Conservation (phyloP, 495 filamentous ascomycete genomes). For the Neurospora sp. region DNA sequence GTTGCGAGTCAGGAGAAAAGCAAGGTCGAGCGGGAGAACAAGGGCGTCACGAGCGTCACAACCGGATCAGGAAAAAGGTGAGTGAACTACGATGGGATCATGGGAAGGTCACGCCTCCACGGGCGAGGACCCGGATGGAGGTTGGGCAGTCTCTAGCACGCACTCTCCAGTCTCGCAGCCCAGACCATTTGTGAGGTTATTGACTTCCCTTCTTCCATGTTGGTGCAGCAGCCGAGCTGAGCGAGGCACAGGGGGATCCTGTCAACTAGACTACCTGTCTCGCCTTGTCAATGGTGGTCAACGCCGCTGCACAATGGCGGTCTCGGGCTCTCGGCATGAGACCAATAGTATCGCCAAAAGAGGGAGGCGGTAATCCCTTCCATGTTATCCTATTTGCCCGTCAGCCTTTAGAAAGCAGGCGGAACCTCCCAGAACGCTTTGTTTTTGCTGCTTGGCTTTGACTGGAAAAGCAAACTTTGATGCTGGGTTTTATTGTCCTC, state of each 20-base stretch:
- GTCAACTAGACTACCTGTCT: not conserved
- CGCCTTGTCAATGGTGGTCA: not conserved
- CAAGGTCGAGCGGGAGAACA: not conserved
- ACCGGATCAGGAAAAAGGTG: not conserved
- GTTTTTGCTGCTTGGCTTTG: not conserved
- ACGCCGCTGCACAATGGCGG: not conserved
- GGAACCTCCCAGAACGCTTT: not conserved
- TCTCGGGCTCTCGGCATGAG: not conserved
- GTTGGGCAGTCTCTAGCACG: not conserved
- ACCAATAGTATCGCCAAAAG: not conserved
- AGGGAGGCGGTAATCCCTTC: not conserved
- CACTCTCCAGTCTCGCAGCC: not conserved
- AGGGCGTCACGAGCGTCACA: not conserved
- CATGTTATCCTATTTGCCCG: not conserved
- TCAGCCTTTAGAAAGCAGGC: not conserved
- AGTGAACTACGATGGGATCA: not conserved
- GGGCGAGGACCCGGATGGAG: not conserved
- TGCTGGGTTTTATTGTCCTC: not conserved
- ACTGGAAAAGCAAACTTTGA: not conserved
- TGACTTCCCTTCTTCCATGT: not conserved
- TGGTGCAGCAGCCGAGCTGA: not conserved
- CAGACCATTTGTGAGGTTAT: not conserved
- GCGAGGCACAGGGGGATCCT: not conserved
- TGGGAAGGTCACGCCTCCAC: not conserved
- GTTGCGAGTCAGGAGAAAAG: not conserved